Base-by-base conservation (phyloP, 805 yeast species). In the Vanderwaltozyma verrucispora region DNA sequence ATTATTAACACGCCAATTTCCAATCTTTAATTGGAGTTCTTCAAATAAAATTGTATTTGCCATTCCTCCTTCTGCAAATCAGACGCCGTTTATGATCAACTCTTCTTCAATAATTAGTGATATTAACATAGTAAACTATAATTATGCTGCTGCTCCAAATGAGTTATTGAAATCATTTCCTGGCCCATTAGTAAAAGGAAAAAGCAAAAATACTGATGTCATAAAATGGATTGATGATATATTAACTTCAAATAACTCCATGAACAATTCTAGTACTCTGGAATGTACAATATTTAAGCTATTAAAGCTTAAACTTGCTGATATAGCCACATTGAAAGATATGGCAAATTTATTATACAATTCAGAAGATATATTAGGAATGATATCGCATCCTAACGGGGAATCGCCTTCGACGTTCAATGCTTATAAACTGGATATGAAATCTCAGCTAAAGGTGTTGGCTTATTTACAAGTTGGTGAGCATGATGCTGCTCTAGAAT, bases 1-100 rank as follows among this genome's bases (percentile, higher is more conserved):
- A 18, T 56, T 80, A 36, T 57, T 67, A 18, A 59, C 63, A 33
- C 67, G 81, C 38, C 94, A 83, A 52, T 81, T 80, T 59, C 94
- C 95, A 0, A 53, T 86, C 25, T 80, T 84, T 53, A 67, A 71
- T 40, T 86, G 92, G 81, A 65, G 74, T 20, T 62, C 60, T 16
- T 65, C 74, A 3, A 56, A 61, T 6, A 68, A 63, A 32, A 49
- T 72, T 15, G 68, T 71, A 3, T 64, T 64, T 27, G 63, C 69
- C 39, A 51, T 74, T 31, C 75, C 78, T 6, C 46, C 62, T 2
- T 56, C 24, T 4, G 14, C 37, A 18, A 34, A 24, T 2, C 42
- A 44, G 5, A 40, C 25, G 14, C 24, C 40, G 53, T 50, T 38
- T 43, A 54, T 15, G 48, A 13, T 35, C 18, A 19, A 39, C 19